Evolutionary conservation across 2,329 filamentous ascomycete species (phyloP), one percentile per base, ranked within the genome.

Genomic region (Fusarium sp.): DNA sequence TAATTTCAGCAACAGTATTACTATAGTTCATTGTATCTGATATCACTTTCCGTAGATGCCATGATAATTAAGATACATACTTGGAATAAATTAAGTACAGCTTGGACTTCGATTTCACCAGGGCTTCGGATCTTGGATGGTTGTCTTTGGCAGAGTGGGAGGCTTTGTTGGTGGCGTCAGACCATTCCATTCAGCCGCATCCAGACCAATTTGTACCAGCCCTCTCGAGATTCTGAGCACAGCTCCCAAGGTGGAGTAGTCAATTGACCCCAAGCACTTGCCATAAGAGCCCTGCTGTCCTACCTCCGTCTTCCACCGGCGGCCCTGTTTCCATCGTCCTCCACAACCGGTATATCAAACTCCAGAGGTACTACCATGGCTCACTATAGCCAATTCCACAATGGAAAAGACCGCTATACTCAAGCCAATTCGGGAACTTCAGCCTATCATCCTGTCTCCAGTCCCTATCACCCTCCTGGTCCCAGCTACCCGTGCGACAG

Each of bases 311-410:
- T 6, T n/a, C 9, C 3, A 37, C 3, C 34, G 18, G 34, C 16
- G 18, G 1, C 5, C 6, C 3, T n/a, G 3, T 1, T 37, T n/a
- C 18, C 34, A n/a, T 12, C 10, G 0, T n/a, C 18, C 0, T 12
- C 18, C 2, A 37, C 10, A 3, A 37, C 10, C 3, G 18, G 5
- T 1, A 12, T n/a, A n/a, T 10, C 16, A 4, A 10, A 11, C 4
- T 18, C 16, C 34, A n/a, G 3, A 37, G 10, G 18, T n/a, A 6
- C 9, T 13, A 6, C 30, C 4, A 61, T 61, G 55, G 28, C 44
- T 9, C 30, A 61, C 9, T 61, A 61, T 23, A 60, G 44, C 4
- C 55, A 60, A 21, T 13, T 51, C 8, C 44, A 19, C 7, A 28
- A 51, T 6, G 7, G 30, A 2, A n/a, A 51, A 1, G 34, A 59